Conservation (phyloP, 495 filamentous ascomycete species). For the Antarctomyces pellizariae region DNA sequence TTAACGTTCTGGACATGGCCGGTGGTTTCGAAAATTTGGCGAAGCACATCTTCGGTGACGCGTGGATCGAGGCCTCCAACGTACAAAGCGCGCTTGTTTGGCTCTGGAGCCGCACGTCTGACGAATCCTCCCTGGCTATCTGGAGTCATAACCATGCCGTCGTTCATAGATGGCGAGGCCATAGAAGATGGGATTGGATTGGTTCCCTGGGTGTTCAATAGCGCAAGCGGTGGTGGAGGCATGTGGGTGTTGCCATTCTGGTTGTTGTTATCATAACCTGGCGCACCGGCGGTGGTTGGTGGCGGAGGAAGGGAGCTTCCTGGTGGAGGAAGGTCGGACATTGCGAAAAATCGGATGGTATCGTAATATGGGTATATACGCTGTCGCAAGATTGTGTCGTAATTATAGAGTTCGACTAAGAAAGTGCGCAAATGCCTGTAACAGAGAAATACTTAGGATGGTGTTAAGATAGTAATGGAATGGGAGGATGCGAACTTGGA, state of each 20-base stretch:
- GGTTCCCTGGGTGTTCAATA: slow-evolving; percentile 82
- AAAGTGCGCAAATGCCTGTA: not conserved
- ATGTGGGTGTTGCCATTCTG: slow-evolving; percentile 48
- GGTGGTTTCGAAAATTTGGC: slow-evolving; percentile 97
- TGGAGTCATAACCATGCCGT: slow-evolving; percentile 54
- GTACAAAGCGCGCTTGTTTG: slow-evolving; percentile 94
- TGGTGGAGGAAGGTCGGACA: slow-evolving; percentile 42
- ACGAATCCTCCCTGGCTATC: slow-evolving; percentile 58
- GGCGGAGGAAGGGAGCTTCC: slow-evolving; percentile 35
- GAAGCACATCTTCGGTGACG: slow-evolving; percentile 88
- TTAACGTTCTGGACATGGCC: slow-evolving; percentile 97
- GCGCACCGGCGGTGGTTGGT: slow-evolving; percentile 39
- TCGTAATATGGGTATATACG: too few species aligned
- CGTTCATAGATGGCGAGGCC: slow-evolving; percentile 63
- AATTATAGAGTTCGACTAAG: slow-evolving; percentile 3
- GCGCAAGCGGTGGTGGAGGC: slow-evolving; percentile 78
- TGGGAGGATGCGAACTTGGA: too few species aligned
- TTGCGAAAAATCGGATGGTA: slow-evolving; percentile 16
- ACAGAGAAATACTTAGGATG: not conserved
- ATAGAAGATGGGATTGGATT: slow-evolving; percentile 90
- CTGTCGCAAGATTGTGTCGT: too few species aligned
- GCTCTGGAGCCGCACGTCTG: slow-evolving; percentile 85
- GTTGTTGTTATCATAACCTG: slow-evolving; percentile 45
- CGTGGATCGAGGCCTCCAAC: slow-evolving; percentile 87
- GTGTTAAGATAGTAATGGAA: too few species aligned